Evolutionary conservation across 108 stramenopile species (phyloP), one percentile per base, ranked within the genome.

Genomic region (Mayamaea pseudoterrestris): DNA sequence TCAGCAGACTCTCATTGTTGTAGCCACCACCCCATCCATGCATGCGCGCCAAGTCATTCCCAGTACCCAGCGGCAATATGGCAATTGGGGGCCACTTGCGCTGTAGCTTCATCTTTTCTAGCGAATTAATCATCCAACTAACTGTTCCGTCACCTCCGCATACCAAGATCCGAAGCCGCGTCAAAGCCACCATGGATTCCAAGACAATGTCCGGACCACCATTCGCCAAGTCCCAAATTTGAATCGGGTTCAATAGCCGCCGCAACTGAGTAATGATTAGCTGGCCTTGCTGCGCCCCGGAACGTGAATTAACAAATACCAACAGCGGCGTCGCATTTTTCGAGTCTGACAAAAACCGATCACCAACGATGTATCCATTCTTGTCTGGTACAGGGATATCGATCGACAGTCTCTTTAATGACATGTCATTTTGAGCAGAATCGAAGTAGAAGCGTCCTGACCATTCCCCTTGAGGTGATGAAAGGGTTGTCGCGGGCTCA

Each of bases 111-210:
- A 93, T 66, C 41, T 68, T 73, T 41, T 89, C 84, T 8, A 93
- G 57, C n/a, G 71, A 67, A 41, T 61, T 68, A 17, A 94, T 68
- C 30, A 94, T 88, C 93, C 93, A 94, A 49, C 79, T 81, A 2
- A 90, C 84, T n/a, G 87, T 94, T 5, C 93, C 93, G 55, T 94
- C 93, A 1, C 93, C 93, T 8, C 93, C 93, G 53, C 88, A 90
- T 21, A 90, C 73, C 37, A 94, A 49, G 25, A 94, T 71, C 32
- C 88, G 67, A 9, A 87, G 58, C 9, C 73, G 55, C 36, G 60
- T 73, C 8, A 93, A 57, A 12, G 46, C 66, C 14, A 40, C 27
- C 54, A 85, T 87, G 6, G 80, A 80, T 53, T 75, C 66, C 36
- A 93, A 53, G n/a, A 85, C 50, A 35, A 59, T 66, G 35, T 86